Percentiles rank a stretch among this genome's conserved stretches.
Conservation (phyloP, 106 monocot species). For the Chionographis japonica region DNA sequence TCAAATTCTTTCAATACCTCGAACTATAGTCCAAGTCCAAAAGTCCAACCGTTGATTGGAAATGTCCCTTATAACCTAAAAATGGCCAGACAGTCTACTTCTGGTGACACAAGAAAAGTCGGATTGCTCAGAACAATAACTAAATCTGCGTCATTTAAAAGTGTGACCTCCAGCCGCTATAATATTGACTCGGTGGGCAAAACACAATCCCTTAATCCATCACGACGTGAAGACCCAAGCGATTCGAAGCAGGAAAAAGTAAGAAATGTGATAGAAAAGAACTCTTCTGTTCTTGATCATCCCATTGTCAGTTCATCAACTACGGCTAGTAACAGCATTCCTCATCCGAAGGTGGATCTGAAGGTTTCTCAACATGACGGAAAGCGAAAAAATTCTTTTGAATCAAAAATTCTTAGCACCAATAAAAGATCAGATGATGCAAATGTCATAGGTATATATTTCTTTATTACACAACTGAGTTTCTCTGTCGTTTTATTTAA, state of each 20-base stretch:
- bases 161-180: conserved; percentile 7
- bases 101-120: conserved; percentile 22
- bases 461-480: not conserved
- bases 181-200: conserved; percentile 26
- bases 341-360: conserved; percentile 18
- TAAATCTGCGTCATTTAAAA: conserved; percentile 58
- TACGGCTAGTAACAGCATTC: not conserved
- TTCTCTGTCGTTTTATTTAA: not conserved
- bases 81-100: conserved; percentile 21
- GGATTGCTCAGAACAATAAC: conserved; percentile 10
- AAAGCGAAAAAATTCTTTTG: conserved; percentile 18
- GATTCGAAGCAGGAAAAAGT: conserved; percentile 31
- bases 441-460: conserved; percentile 18
- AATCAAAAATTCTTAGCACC: conserved; percentile 16
- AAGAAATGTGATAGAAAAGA: conserved; percentile 31
- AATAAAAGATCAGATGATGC: conserved; percentile 31
- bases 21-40: conserved; percentile 23
- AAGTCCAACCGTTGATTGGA: conserved; percentile 44
- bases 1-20: conserved; percentile 41
- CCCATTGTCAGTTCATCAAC: conserved; percentile 18
- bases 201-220: conserved; percentile 19
- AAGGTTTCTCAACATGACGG: conserved; percentile 16
- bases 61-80: conserved; percentile 23
- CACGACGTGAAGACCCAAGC: conserved; percentile 25
- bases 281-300: conserved; percentile 19